Evolutionary conservation across 495 filamentous ascomycete species (phyloP), one percentile per base, ranked within the genome.

Genomic region (Talaromyces wortmannii): DNA sequence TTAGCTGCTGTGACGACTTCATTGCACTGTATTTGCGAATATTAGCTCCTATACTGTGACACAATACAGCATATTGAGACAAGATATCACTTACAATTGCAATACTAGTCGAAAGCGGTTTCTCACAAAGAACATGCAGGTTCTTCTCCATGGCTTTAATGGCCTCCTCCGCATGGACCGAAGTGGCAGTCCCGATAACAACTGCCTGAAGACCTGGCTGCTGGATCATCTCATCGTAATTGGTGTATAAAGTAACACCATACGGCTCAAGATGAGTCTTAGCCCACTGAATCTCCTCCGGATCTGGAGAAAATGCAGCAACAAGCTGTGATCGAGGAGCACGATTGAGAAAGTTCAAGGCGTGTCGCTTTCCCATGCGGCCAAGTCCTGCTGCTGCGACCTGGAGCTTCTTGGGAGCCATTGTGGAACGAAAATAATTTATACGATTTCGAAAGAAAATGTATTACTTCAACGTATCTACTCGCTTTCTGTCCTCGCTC

Each of bases 341-440:
- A 43, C 74, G 72, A 49, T 81, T 59, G 3, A 80, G 64, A 61
- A 82, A 76, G 60, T 80, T 77, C 7, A 78, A 61, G 40, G 79
- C 80, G 61, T 82, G 80, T 50, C 78, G 71, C 59, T 80, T 78
- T 57, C 80, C 80, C 79, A 82, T 82, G 48, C 80, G 78, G 51
- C 80, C 80, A 47, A 83, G 75, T 56, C 80, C 80, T 43, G 76
- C 77, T 53, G 73, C 73, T 56, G 68, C 79, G 53, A 82, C 69
- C 48, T 71, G 69, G 49, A 81, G 65, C 59, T 67, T 78, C 44
- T 61, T 59, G 31, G 64, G 65, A 44, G 75, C 60, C 75, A 81
- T 81, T 57, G 50, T 75, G 45, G 43, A 52, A 48, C 48, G 49
- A 46, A 52, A 32, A 48, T 23, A 4, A 4, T 23, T 23, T 23